Percentiles rank a stretch among this genome's conserved stretches.
These are phyloP conservation scores for Durio zibethinus DNA, from an alignment of 345 rosid genomes.

Conservation along the genomic window DNA sequence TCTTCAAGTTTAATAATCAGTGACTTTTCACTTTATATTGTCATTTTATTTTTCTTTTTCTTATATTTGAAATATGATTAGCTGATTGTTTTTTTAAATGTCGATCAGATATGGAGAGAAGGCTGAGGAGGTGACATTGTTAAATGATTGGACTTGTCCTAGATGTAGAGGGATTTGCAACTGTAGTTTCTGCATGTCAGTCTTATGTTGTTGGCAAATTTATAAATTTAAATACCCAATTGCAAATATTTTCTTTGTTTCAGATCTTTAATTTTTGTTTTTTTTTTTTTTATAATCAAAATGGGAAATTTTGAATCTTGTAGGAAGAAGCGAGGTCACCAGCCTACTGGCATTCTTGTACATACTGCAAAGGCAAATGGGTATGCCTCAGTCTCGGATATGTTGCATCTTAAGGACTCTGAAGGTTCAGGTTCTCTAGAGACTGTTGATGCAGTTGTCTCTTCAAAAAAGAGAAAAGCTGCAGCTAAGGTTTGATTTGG, in stretches of 20 bases:
- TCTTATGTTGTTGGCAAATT: neutral
- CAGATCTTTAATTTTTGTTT: neutral
- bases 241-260: neutral
- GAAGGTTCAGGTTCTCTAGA: neutral
- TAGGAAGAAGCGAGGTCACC: conserved; percentile 23
- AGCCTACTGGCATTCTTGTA: conserved; percentile 17
- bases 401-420: conserved; percentile 18
- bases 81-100: neutral
- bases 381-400: conserved; percentile 18
- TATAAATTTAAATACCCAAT: neutral
- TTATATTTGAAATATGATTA: neutral
- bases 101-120: conserved; percentile 31
- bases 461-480: neutral
- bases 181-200: conserved; percentile 25
- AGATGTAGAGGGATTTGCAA: conserved; percentile 27
- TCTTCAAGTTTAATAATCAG: neutral
- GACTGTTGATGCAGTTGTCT: neutral
- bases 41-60: neutral
- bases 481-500: conserved; percentile 10
- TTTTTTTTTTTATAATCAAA: neutral
- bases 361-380: conserved; percentile 23
- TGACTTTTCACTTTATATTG: neutral
- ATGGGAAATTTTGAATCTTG: neutral
- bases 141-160: conserved; percentile 27
- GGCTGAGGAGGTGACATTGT: conserved; percentile 25